phyloP scores from a whole-genome alignment of 805 yeast genomes.

The Saccharomycodes ludwigii region DNA sequence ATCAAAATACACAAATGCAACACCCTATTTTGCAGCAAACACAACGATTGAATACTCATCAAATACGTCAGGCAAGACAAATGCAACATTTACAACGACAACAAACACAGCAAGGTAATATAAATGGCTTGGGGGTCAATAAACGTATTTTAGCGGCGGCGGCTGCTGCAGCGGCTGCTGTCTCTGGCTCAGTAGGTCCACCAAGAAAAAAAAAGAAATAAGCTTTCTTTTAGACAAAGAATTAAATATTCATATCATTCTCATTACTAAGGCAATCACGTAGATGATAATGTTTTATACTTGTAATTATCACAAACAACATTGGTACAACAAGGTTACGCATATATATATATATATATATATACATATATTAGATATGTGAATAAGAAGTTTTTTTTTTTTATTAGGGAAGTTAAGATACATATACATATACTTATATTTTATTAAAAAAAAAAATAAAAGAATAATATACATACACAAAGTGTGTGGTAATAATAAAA shows the following conservation, averaged over 20 bases:
- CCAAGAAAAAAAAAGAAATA: constrained; percentile 18
- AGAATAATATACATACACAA: background rate
- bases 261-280: background rate
- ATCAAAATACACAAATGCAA: background rate
- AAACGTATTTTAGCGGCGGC: constrained; percentile 26
- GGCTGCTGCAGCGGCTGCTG: constrained; percentile 28
- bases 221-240: constrained; percentile 1
- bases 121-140: constrained; percentile 24
- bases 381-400: background rate
- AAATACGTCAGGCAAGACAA: background rate
- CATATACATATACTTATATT: constrained; percentile 1
- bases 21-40: background rate
- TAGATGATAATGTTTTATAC: constrained; percentile 2
- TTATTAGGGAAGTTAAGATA: too few species aligned
- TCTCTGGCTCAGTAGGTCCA: constrained; percentile 17
- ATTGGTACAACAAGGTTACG: background rate
- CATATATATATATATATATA: background rate
- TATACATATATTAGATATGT: background rate
- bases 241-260: background rate
- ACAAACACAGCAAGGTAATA: background rate
- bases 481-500: background rate
- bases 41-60: too few species aligned
- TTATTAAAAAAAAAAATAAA: constrained; percentile 1
- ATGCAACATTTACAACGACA: background rate
- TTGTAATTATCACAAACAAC: too few species aligned